Base-by-base conservation (phyloP, 2,329 filamentous ascomycete genomes). In the Periglandula ipomoeae region DNA sequence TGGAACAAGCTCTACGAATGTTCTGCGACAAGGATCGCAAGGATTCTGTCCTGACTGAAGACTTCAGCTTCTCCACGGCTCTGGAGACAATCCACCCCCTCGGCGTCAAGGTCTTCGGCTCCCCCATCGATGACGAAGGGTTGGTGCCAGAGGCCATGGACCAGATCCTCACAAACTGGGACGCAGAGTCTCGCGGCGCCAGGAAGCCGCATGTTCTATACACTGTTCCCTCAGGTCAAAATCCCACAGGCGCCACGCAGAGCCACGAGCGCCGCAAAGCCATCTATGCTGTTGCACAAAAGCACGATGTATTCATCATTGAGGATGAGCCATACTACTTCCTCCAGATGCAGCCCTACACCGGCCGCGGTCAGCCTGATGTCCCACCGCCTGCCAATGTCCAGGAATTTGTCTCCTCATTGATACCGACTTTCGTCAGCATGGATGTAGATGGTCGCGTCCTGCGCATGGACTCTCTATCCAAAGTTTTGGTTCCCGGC, bases 311-410 rank as follows among this genome's bases (percentile, higher is more conserved):
- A 37, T 85, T 80, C 69, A 90, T 96, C 61, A 71, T 95, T 56
- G 90, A 96, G 70, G 90, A 95, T 62, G 90, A 95, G 64, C 90
- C 90, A 1, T 95, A 95, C 70, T 95, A 94, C 69, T 95, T 91
- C 70, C 74, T 95, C 32, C 90, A 95, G 67, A 87, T 89, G 85
- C 81, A 87, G 57, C 81, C 84, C 0, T 91, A 89, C 67, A 75
- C 75, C 1, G 75, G 78, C 13, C 68, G 73, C 27, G 65, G 74
- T 54, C 66, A 72, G 15, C 65, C 75, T 0, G 66, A 72, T 1
- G 67, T 72, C 4, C 76, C 79, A 6, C 72, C 78, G 0, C 83
- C 84, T 6, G 66, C 72, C 32, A 79, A 54, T 5, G 78, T 87
- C 48, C 78, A 84, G 4, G 82, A 85, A 10, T 96, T 96, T 65